phyloP scores from a whole-genome alignment of 495 filamentous ascomycete species.

The Clohesyomyces aquaticus region DNA sequence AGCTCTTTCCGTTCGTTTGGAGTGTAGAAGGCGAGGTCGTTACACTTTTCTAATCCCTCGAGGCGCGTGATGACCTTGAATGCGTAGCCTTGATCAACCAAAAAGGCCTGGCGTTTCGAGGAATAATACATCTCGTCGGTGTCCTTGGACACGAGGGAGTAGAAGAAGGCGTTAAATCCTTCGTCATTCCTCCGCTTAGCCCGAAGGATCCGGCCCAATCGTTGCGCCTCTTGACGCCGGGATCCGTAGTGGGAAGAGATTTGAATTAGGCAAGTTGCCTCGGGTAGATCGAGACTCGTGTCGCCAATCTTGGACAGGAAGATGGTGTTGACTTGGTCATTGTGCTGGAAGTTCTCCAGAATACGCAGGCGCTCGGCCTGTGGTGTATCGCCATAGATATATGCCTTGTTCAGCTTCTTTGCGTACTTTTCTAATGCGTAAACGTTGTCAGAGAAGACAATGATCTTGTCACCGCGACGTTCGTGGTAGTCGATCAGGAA shows the following conservation, averaged over 20 bases:
- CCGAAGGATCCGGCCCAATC: slow-evolving; percentile 90
- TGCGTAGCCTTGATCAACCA: slow-evolving; percentile 97
- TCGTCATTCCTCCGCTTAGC: slow-evolving; percentile 97
- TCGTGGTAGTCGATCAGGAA: slow-evolving; percentile 99
- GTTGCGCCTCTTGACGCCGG: slow-evolving; percentile 94
- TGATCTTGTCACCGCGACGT: slow-evolving; percentile 93
- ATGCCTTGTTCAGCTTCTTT: slow-evolving; percentile 80
- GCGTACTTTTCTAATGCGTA: slow-evolving; percentile 90
- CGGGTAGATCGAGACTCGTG: slow-evolving; percentile 93
- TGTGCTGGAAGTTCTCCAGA: slow-evolving; percentile 95
- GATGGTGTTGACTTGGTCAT: slow-evolving; percentile 88
- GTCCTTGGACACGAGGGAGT: slow-evolving; percentile 94
- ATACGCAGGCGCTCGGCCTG: slow-evolving; percentile 87
- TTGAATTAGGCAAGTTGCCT: slow-evolving; percentile 96
- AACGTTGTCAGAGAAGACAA: slow-evolving; percentile 98
- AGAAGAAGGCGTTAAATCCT: slow-evolving; percentile 99
- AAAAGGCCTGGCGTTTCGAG: slow-evolving; percentile 93
- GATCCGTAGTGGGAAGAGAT: slow-evolving; percentile 99
- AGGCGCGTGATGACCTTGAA: slow-evolving; percentile 99
- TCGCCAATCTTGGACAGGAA: slow-evolving; percentile 99
- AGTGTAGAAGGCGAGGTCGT: slow-evolving; percentile 78
- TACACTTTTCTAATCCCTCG: slow-evolving; percentile 82
- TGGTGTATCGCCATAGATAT: slow-evolving; percentile 88
- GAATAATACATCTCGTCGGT: slow-evolving; percentile 99
- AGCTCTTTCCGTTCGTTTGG: slow-evolving; percentile 84